A percentile compares a stretch with the other conserved stretches of the same genome.
Evolutionary conservation across 2,329 filamentous ascomycete genomes (phyloP).

Genomic region (Huntiella decipiens): DNA sequence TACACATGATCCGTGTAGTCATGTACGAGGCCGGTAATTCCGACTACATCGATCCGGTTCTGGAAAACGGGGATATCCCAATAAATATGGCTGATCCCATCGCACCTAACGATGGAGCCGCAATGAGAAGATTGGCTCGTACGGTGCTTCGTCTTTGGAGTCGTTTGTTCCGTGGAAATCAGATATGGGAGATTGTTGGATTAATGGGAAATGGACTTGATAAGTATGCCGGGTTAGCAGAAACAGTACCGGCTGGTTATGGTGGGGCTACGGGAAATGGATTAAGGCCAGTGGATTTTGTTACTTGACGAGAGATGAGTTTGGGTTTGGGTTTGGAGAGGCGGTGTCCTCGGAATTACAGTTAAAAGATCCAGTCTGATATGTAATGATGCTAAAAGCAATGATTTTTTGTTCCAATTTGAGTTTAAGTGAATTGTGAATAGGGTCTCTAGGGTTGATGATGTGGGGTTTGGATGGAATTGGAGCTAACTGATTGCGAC

Average conservation of each 20-base stretch:
- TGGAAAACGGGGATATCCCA: slow-evolving; percentile 19
- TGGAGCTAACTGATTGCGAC: no score
- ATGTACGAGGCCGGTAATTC: slow-evolving; percentile 44
- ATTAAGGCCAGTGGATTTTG: slow-evolving; percentile 3
- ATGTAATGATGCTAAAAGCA: no score
- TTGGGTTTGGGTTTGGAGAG: no score
- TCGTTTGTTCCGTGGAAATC: slow-evolving; percentile 40
- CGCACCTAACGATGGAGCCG: slow-evolving; percentile 28
- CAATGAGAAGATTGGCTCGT: slow-evolving; percentile 34
- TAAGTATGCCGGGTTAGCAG: slow-evolving; percentile 25
- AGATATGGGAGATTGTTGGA: slow-evolving; percentile 41
- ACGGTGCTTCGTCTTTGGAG: slow-evolving; percentile 42
- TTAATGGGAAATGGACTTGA: slow-evolving; percentile 39
- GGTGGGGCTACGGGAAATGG: not conserved
- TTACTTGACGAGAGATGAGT: not conserved
- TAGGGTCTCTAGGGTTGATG: no score
- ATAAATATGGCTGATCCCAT: slow-evolving; percentile 22
- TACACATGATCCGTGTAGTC: slow-evolving; percentile 38
- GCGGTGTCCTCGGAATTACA: no score
- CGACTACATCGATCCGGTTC: slow-evolving; percentile 37
- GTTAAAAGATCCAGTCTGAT: no score
- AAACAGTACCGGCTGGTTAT: not conserved
- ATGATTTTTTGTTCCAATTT: no score
- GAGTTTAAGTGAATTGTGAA: no score
- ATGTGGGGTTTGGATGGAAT: no score